A percentile compares a stretch with the other conserved stretches of the same genome.
These are phyloP conservation scores for Omphalotus olearius DNA, from an alignment of 1,284 basidiomycete genomes.

Conservation along the genomic window DNA sequence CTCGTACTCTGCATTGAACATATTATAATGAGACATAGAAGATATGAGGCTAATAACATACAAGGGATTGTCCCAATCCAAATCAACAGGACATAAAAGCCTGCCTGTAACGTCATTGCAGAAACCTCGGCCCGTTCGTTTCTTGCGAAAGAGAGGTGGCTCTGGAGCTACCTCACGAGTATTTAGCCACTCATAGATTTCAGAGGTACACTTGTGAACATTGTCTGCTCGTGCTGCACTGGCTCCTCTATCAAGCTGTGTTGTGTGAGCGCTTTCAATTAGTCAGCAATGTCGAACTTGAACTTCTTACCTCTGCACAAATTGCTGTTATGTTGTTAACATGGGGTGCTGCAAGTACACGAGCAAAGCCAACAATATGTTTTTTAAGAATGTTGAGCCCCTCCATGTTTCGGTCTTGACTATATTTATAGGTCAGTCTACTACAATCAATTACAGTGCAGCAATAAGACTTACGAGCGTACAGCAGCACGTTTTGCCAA, in stretches of 20 bases:
- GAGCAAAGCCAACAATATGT: not conserved
- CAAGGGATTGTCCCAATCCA: slow-evolving; percentile 22
- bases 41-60: no score
- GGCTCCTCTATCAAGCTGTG: not conserved
- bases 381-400: not conserved
- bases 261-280: not conserved
- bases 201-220: slow-evolving; percentile 10
- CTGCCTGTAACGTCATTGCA: slow-evolving; percentile 21
- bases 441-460: no score
- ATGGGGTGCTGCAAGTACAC: not conserved
- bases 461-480: no score
- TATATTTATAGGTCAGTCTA: not conserved
- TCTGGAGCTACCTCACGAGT: slow-evolving; percentile 1
- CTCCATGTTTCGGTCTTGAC: not conserved
- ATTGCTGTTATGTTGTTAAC: not conserved
- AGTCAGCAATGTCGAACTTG: not conserved
- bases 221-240: slow-evolving; percentile 20
- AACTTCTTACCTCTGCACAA: not conserved
- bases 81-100: slow-evolving; percentile 23
- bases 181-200: slow-evolving; percentile 21
- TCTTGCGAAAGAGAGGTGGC: slow-evolving; percentile 7
- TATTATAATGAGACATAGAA: no score
- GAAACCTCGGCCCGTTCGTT: slow-evolving; percentile 19
- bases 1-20: slow-evolving; percentile 2
- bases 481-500: no score